Evolutionary conservation across 2,329 filamentous ascomycete species (phyloP), one percentile per base, ranked within the genome.

Genomic region (Aspergillus amoenus): DNA sequence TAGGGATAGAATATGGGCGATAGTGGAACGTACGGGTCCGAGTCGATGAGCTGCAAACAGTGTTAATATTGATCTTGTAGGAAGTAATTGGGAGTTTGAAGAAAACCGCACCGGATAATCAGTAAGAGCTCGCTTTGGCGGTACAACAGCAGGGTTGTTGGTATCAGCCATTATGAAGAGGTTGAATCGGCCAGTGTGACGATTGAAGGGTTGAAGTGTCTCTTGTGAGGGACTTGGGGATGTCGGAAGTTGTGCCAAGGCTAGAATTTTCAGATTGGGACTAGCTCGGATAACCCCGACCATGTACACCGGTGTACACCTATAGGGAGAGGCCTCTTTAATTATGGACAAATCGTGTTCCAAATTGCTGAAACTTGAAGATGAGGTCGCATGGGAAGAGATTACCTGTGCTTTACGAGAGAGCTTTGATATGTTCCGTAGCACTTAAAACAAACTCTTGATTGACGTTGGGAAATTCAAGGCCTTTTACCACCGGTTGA

Each of bases 1-100:
- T 15, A 47, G 48, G 30, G 49, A 21, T 22, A 34, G n/a, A 17
- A 17, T n/a, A 63, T 58, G 47, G 63, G 15, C n/a, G 22, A 9
- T 30, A 45, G 42, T 30, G 39, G 40, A 50, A 18, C 88, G 74
- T 93, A 97, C 93, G 94, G 94, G 79, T 99, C 94, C 81, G 91
- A 95, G 82, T 99, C 94, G 78, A 99, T 97, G 80, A 97, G 89
- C 94, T 99, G 79, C 65, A 63, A 65, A 52, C 70, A 43, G 56
- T 62, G 57, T 66, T 63, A 66, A 67, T 66, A 58, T 52, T 41
- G 45, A 47, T 37, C 32, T 45, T 47, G 5, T 12, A 45, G 15
- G 13, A 11, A 13, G 52, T 21, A 41, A 44, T 9, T 13, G 34
- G 12, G 11, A 32, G 6, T 22, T 47, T 22, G 60, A 40, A 52